A percentile compares a stretch with the other conserved stretches of the same genome.
Evolutionary conservation across 345 rosid genomes (phyloP).

Genomic region (Camelina laxa): DNA sequence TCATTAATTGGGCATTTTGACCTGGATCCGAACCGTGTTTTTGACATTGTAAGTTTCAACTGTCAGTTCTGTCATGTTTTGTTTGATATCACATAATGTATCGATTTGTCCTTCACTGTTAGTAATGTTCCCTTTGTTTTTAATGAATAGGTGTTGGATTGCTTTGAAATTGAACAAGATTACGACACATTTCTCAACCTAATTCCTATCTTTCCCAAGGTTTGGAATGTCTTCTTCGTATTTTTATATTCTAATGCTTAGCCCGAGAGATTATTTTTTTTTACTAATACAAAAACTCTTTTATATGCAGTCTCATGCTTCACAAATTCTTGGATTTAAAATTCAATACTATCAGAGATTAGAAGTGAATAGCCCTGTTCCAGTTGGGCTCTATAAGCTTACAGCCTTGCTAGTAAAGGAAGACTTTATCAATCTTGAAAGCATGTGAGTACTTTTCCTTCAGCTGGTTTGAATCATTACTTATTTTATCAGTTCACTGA

Average conservation of each 20-base stretch:
- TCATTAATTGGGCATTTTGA: slow-evolving; percentile 99
- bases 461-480: slow-evolving; percentile 1
- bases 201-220: slow-evolving; percentile 98
- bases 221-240: slow-evolving; percentile 40
- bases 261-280: slow-evolving; percentile 21
- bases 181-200: slow-evolving; percentile 70
- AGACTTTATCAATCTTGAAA: slow-evolving; percentile 87
- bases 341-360: slow-evolving; percentile 90
- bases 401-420: slow-evolving; percentile 93
- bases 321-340: slow-evolving; percentile 99
- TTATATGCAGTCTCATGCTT: slow-evolving; percentile 91
- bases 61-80: slow-evolving; percentile 23
- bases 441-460: slow-evolving; percentile 69
- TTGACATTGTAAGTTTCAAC: slow-evolving; percentile 84
- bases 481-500: slow-evolving; percentile 14
- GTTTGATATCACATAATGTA: slow-evolving; percentile 30
- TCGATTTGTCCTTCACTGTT: slow-evolving; percentile 22
- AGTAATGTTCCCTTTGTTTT: slow-evolving; percentile 36
- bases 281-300: slow-evolving; percentile 32
- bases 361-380: slow-evolving; percentile 84
- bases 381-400: slow-evolving; percentile 88
- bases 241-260: slow-evolving; percentile 17
- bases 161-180: slow-evolving; percentile 90
- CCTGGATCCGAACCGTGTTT: slow-evolving; percentile 99
- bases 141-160: slow-evolving; percentile 79